Evolutionary conservation across 1,139 yeast species (phyloP), one percentile per base, ranked within the genome.

Genomic region (Sugiyamaella grinbergsii): DNA sequence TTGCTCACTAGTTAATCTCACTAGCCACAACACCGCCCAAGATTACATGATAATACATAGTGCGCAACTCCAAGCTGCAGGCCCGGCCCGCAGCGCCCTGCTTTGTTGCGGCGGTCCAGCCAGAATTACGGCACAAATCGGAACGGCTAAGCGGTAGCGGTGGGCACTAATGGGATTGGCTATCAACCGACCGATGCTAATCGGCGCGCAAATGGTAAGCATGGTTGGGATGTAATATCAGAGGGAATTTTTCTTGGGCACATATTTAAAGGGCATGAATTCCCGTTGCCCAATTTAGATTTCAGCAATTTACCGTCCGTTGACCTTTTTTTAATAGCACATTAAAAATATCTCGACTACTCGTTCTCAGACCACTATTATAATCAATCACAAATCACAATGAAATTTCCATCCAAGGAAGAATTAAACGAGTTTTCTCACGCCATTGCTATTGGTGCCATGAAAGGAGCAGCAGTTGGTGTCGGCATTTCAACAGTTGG

Each of bases 351-450:
- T n/a, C n/a, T n/a, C n/a, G n/a, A n/a, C n/a, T n/a, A n/a, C n/a
- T 15, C 40, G 4, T 20, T 8, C 23, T 16, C 22, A n/a, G n/a
- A 13, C 37, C 16, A 33, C 37, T 37, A 37, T 10, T 15, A 37
- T 15, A 15, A 20, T 8, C 18, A 22, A 20, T 7, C 28, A 42
- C 31, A 20, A 42, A 11, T 32, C 53, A 60, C 47, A 47, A 86
- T 86, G 95, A 86, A 85, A 76, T 65, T 85, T 56, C 74, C 84
- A 39, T 70, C 84, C 20, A 73, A 78, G 54, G 85, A 82, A 66
- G 93, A 86, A 70, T 74, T 80, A 53, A 73, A 74, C 50, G 88
- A 81, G 5, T 91, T 85, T 67, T 72, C 75, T 61, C 71, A 74
- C 54, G 78, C 80, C 56, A 79, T 84, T 22, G 62, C 78, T 18